phyloP scores from a whole-genome alignment of 345 rosid species.

The Hibiscus trionum region DNA sequence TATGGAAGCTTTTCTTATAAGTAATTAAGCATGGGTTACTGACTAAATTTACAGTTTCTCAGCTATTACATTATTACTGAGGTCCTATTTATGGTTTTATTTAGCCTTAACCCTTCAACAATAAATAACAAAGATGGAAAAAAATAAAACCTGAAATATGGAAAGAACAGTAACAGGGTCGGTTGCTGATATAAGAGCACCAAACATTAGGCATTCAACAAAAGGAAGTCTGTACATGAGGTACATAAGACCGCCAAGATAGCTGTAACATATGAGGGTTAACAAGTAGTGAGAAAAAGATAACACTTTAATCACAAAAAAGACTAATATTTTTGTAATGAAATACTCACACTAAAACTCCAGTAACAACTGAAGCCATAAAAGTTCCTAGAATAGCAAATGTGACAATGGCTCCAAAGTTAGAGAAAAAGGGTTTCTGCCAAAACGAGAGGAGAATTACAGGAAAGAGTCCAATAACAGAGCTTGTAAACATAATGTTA shows the following conservation, averaged over 20 bases:
- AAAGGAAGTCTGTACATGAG: constrained; percentile 90
- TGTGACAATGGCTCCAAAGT: constrained; percentile 95
- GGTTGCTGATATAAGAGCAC: constrained; percentile 96
- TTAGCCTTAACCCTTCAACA: background rate
- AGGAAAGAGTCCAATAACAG: background rate
- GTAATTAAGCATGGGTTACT: no score
- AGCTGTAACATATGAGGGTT: constrained; percentile 32
- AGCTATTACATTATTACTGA: no score
- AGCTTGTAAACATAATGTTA: no score
- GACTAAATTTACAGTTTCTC: no score
- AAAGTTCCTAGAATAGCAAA: constrained; percentile 87
- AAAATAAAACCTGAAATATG: constrained; percentile 72
- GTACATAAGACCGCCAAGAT: constrained; percentile 74
- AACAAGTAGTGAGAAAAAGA: background rate
- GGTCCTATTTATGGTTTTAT: background rate
- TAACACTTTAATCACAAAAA: background rate
- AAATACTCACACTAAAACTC: constrained; percentile 75
- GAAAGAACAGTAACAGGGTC: constrained; percentile 99
- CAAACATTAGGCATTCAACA: constrained; percentile 95
- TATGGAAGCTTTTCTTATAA: no score
- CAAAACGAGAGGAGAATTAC: background rate
- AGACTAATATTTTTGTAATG: background rate
- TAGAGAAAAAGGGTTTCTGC: constrained; percentile 95
- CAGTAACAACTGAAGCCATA: constrained; percentile 77
- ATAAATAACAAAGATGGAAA: background rate